Conservation (phyloP, 805 yeast species). For the Yamadazyma sp. region DNA sequence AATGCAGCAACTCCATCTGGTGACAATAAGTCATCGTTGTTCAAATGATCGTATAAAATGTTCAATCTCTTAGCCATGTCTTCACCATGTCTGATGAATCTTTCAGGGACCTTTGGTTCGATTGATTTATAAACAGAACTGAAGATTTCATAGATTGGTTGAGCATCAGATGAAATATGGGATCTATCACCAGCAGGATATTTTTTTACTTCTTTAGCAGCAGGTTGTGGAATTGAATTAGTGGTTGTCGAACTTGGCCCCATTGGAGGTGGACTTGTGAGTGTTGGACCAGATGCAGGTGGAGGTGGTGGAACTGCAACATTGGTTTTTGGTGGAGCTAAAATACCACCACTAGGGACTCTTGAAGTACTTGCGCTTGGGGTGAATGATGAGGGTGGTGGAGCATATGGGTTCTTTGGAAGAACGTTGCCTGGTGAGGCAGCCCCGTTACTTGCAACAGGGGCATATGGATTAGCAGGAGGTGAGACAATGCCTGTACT, state of each 20-base stretch:
- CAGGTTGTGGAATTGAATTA: conserved; percentile 1
- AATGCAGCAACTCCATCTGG: conserved; percentile 54
- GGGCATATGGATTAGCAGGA: conserved; percentile 3
- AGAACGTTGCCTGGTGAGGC: too few species aligned
- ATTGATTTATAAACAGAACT: conserved; percentile 54
- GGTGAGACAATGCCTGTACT: conserved; percentile 9
- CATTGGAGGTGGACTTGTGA: conserved; percentile 26
- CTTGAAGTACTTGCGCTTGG: conserved; percentile 6
- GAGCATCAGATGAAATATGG: conserved; percentile 58
- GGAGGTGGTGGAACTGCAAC: conserved; percentile 9
- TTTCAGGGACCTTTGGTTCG: conserved; percentile 72
- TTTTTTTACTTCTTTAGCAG: conserved; percentile 13
- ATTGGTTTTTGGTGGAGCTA: conserved; percentile 11
- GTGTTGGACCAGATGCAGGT: conserved; percentile 11
- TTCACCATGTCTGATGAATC: conserved; percentile 63
- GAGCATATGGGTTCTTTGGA: conserved; percentile 16
- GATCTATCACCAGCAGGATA: conserved; percentile 66
- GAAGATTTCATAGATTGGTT: conserved; percentile 59
- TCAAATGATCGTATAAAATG: conserved; percentile 73
- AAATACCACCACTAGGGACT: conserved; percentile 14
- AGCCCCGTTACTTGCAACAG: background rate
- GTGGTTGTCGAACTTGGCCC: conserved; percentile 6
- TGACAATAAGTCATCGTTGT: conserved; percentile 64
- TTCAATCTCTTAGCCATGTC: conserved; percentile 84
- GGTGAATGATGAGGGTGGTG: conserved; percentile 7